phyloP scores from a whole-genome alignment of 192 early-diverging fungal genomes.

The Coemansia sp. region DNA sequence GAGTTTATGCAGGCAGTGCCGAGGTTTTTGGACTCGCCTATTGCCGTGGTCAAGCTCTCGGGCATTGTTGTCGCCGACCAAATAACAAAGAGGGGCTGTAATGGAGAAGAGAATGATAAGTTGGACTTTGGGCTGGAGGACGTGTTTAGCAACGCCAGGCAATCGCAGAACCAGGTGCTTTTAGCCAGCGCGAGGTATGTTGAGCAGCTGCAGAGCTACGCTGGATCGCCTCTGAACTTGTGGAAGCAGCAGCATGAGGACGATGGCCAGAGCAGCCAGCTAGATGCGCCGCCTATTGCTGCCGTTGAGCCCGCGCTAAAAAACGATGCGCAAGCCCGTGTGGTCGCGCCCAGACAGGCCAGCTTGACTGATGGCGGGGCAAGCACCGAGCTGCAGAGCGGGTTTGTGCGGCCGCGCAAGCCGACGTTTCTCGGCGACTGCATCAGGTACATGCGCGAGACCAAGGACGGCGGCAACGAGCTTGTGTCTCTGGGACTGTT shows the following conservation, averaged over 20 bases:
- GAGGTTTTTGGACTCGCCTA: constrained; percentile 41
- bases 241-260: neutral
- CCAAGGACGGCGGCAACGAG: constrained; percentile 12
- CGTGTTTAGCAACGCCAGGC: constrained; percentile 31
- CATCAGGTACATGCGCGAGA: constrained; percentile 5
- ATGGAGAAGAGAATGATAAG: neutral
- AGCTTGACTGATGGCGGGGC: constrained; percentile 18
- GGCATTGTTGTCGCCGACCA: constrained; percentile 43
- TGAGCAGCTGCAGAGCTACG: constrained; percentile 21
- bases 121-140: constrained; percentile 52
- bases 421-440: constrained; percentile 47
- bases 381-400: constrained; percentile 19
- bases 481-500: constrained; percentile 27
- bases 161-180: constrained; percentile 5
- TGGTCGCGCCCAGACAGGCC: constrained; percentile 32
- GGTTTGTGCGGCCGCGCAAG: constrained; percentile 39
- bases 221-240: neutral
- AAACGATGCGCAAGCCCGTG: neutral
- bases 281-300: constrained; percentile 2
- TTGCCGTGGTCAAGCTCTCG: constrained; percentile 27
- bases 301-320: constrained; percentile 7
- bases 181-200: constrained; percentile 40
- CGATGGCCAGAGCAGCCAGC: neutral
- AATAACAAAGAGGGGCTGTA: constrained; percentile 4
- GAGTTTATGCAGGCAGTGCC: constrained; percentile 43